phyloP scores from a whole-genome alignment of 1,284 basidiomycete genomes.

The Cronartium quercuum region DNA sequence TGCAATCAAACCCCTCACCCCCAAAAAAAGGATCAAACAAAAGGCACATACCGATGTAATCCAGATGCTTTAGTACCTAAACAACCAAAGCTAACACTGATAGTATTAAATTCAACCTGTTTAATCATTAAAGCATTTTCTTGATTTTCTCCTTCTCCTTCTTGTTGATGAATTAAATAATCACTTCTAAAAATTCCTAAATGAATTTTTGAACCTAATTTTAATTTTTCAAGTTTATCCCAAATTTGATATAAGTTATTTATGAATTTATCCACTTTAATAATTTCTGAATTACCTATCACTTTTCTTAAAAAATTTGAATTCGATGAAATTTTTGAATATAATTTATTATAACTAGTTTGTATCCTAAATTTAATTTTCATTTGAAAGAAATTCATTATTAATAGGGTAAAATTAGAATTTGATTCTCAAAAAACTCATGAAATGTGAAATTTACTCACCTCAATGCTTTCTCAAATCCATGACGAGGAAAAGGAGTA shows the following conservation, averaged over 20 bases:
- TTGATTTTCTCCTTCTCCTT: not conserved
- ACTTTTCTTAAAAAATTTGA: slow-evolving; percentile 70
- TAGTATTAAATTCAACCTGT: slow-evolving; percentile 98
- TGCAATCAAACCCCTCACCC: too few species aligned
- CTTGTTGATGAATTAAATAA: slow-evolving; percentile 71
- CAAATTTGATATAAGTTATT: slow-evolving; percentile 78
- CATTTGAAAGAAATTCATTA: not conserved
- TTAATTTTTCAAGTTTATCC: slow-evolving; percentile 64
- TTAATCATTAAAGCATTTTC: slow-evolving; percentile 58
- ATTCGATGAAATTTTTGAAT: slow-evolving; percentile 75
- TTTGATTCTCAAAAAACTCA: not conserved
- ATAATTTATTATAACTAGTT: slow-evolving; percentile 72
- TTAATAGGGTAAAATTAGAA: not conserved
- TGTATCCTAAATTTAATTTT: slow-evolving; percentile 55
- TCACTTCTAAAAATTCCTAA: slow-evolving; percentile 93
- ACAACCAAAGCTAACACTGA: slow-evolving; percentile 82
- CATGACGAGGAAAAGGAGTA: slow-evolving; percentile 69
- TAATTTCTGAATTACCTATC: slow-evolving; percentile 70
- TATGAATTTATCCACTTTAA: slow-evolving; percentile 79
- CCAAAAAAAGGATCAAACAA: not conserved
- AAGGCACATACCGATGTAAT: slow-evolving; percentile 63
- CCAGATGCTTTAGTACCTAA: slow-evolving; percentile 67
- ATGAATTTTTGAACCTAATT: slow-evolving; percentile 57
- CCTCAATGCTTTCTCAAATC: slow-evolving; percentile 63
- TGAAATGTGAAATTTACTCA: slow-evolving; percentile 20